phyloP scores from a whole-genome alignment of 2,329 filamentous ascomycete genomes.

The Furcasterigmium furcatum region DNA sequence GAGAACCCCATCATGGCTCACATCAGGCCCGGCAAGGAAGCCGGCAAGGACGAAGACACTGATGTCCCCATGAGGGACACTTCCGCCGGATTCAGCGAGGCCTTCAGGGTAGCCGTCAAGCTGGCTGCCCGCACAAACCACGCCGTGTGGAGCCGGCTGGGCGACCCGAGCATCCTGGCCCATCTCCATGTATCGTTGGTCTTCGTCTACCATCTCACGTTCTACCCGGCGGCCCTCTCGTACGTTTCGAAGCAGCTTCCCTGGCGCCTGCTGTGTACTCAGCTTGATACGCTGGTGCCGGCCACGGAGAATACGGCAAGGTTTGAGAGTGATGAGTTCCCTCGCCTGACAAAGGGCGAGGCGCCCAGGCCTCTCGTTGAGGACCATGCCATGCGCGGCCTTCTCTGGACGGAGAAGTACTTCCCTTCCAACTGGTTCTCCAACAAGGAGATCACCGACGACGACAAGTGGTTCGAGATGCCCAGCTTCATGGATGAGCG shows the following conservation, averaged over 20 bases:
- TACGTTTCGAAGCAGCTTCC: slow-evolving; percentile 39
- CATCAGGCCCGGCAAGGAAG: slow-evolving; percentile 7
- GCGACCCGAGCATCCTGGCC: slow-evolving; percentile 57
- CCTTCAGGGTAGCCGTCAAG: slow-evolving; percentile 26
- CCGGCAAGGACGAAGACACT: slow-evolving; percentile 17
- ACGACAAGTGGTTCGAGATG: slow-evolving; percentile 62
- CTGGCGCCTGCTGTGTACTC: slow-evolving; percentile 45
- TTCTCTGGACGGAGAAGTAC: slow-evolving; percentile 57
- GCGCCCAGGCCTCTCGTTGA: slow-evolving; percentile 60
- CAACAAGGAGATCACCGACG: slow-evolving; percentile 59
- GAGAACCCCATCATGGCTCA: not conserved
- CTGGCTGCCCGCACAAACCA: slow-evolving; percentile 41
- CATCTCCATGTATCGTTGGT: slow-evolving; percentile 61
- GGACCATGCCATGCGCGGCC: slow-evolving; percentile 63
- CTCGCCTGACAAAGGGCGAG: slow-evolving; percentile 36
- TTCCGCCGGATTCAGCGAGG: slow-evolving; percentile 17
- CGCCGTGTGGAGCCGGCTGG: slow-evolving; percentile 46
- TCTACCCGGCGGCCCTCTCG: slow-evolving; percentile 35
- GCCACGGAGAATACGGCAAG: not conserved
- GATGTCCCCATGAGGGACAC: slow-evolving; percentile 9
- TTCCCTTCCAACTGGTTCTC: slow-evolving; percentile 58
- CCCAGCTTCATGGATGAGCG: slow-evolving; percentile 56
- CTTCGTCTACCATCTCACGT: slow-evolving; percentile 49
- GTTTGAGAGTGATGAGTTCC: slow-evolving; percentile 38
- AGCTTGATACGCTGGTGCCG: slow-evolving; percentile 32